These are phyloP conservation scores for Coprinellus micaceus DNA, from an alignment of 768 basidiomycete species.

Conservation along the genomic window DNA sequence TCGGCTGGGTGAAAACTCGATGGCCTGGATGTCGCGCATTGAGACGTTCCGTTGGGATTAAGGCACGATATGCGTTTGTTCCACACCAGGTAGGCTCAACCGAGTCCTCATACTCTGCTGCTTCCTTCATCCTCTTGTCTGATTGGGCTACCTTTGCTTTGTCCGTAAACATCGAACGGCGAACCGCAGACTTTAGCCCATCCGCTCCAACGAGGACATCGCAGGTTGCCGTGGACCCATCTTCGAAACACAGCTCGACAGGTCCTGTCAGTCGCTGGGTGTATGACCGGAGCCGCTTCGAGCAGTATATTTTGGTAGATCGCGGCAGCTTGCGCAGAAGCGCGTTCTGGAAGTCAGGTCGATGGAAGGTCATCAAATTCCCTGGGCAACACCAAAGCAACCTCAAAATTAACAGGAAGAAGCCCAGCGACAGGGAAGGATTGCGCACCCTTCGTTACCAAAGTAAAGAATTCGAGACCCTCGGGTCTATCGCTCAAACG, in stretches of 20 bases:
- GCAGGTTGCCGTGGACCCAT: conserved; percentile 55
- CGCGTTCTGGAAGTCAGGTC: conserved; percentile 62
- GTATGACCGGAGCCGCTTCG: conserved; percentile 60
- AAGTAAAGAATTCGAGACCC: conserved; percentile 50
- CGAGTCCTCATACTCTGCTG: conserved; percentile 36
- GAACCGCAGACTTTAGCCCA: conserved; percentile 57
- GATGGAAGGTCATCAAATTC: conserved; percentile 53
- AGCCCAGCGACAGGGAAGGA: conserved; percentile 1
- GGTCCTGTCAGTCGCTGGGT: conserved; percentile 37
- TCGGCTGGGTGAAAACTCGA: conserved; percentile 42
- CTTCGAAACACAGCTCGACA: conserved; percentile 55
- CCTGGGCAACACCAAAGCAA: conserved; percentile 31
- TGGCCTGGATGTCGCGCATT: conserved; percentile 42
- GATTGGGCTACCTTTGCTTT: conserved; percentile 32
- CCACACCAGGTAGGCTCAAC: conserved; percentile 60
- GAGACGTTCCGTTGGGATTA: conserved; percentile 53
- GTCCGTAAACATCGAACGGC: conserved; percentile 36
- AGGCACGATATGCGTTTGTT: conserved; percentile 51
- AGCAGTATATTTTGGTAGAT: conserved; percentile 44
- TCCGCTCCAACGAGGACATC: conserved; percentile 73
- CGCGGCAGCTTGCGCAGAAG: conserved; percentile 49
- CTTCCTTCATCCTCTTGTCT: conserved; percentile 34
- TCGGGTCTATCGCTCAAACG: conserved; percentile 59
- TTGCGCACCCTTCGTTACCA: conserved; percentile 53
- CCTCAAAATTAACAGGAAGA: conserved; percentile 9